Evolutionary conservation across 495 filamentous ascomycete species (phyloP), one percentile per base, ranked within the genome.

Genomic region (Hyaloscypha variabilis): DNA sequence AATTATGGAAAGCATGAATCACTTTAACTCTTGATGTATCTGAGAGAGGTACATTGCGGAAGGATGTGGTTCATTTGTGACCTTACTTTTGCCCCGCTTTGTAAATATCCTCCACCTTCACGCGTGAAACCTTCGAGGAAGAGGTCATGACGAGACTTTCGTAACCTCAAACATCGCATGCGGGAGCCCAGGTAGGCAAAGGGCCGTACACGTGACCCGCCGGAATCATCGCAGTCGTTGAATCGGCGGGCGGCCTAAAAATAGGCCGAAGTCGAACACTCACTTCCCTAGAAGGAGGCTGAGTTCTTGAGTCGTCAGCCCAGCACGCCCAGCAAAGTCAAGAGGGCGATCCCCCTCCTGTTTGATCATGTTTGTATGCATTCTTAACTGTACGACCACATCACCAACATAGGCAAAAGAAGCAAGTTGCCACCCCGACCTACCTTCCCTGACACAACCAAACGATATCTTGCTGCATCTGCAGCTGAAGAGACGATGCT

Each of bases 401-500:
- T 50, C 61, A 60, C 61, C 49, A 63, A 25, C 53, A 46, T 64
- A 63, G 58, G 49, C 19, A 62, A 39, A 61, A 21, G 21, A 57
- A 30, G 51, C 29, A 62, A 63, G 51, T 60, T 29, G 42, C 30
- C 39, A 65, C 55, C 17, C 21, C 34, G 59, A 42, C 49, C 39
- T 4, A 17, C 42, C 28, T 55, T 42, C 39, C 49, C 57, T 54
- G 25, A 42, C 2, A 54, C 52, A 23, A 31, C 53, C 51, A n/a
- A 53, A 58, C 10, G 10, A 60, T 34, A 59, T 29, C 24, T 67
- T 53, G 58, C 62, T 62, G 62, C 53, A 29, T 24, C 39, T 57
- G 62, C 63, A 67, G 67, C 62, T 25, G 56, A 60, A 60, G 8
- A 50, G 8, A 19, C 11, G 5, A 97, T 97, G 93, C 84, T 99